Base-by-base conservation (phyloP, 345 rosid species). In the Pseudoturritis turrita region DNA sequence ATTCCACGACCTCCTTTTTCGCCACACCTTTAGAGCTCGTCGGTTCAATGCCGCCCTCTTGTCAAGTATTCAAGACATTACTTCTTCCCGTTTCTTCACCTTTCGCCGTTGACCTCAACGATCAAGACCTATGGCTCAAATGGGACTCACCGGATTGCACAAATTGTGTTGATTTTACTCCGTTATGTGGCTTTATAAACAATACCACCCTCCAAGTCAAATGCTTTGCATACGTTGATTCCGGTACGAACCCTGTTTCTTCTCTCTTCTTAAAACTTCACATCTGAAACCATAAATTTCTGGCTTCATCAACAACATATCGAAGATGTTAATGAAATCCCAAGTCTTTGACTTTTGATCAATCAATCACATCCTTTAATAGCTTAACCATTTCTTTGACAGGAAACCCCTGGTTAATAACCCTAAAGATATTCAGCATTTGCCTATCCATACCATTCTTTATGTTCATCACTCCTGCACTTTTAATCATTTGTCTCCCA, bases 91-190 rank as follows among this genome's bases (percentile, higher is more conserved):
- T 82, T 45, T 65, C 86, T 1, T 47, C 72, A 80, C 74, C 76
- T 2, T 13, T 23, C 44, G 35, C 41, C n/a, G 36, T 37, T 39
- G 74, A 68, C 28, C 83, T 89, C 40, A 56, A 62, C 7, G 62
- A 54, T 64, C 19, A 49, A 11, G 89, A 86, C 70, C 70, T 86
- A 35, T 62, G 26, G 68, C 59, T 87, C 14, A 68, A 83, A 19
- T 89, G 92, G 96, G 14, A 33, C 64, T 21, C 58, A 2, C 87
- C 91, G n/a, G 71, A 79, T 61, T 89, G 90, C 66, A 41, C 9
- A 3, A 73, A 73, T 7, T 89, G 96, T 59, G 87, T 78, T 86
- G 44, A 33, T 33, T 33, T 33, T 2, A 33, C 37, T 33, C 37
- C 37, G 10, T 33, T 33, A 33, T 33, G 37, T 33, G 36, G 36